These are phyloP conservation scores for Andalucia godoyi DNA, from an alignment of 78 protist genomes.

Conservation along the genomic window DNA sequence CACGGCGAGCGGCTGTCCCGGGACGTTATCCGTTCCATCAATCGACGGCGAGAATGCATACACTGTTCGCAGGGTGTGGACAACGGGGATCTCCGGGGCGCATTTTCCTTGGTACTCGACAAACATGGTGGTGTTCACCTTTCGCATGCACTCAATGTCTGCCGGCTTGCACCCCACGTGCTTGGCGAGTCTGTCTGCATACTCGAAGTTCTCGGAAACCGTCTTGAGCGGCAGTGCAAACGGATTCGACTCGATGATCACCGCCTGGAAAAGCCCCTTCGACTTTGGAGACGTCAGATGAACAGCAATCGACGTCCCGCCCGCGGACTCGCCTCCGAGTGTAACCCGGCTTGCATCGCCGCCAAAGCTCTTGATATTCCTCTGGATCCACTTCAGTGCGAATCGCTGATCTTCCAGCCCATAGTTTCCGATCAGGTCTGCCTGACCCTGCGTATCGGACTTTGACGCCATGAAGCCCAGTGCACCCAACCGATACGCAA, in stretches of 20 bases:
- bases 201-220: neutral
- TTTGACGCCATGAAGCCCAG: neutral
- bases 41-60: neutral
- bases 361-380: constrained; percentile 14
- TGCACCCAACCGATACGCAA: constrained; percentile 5
- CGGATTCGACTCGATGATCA: constrained; percentile 6
- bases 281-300: neutral
- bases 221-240: too few species aligned
- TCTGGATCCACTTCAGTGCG: constrained; percentile 17
- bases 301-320: constrained; percentile 4
- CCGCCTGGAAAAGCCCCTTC: constrained; percentile 30
- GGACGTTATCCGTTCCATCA: neutral
- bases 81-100: neutral
- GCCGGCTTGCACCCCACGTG: neutral
- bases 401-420: constrained; percentile 14
- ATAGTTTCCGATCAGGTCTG: neutral
- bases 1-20: neutral
- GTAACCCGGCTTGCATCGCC: constrained; percentile 24
- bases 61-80: too few species aligned
- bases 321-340: constrained; percentile 28
- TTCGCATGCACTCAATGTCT: neutral
- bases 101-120: too few species aligned
- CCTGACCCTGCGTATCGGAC: neutral
- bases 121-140: too few species aligned
- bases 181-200: neutral